A percentile compares a stretch with the other conserved stretches of the same genome.
These are phyloP conservation scores for Priceomyces haplophilus DNA, from an alignment of 805 yeast genomes.

Conservation along the genomic window DNA sequence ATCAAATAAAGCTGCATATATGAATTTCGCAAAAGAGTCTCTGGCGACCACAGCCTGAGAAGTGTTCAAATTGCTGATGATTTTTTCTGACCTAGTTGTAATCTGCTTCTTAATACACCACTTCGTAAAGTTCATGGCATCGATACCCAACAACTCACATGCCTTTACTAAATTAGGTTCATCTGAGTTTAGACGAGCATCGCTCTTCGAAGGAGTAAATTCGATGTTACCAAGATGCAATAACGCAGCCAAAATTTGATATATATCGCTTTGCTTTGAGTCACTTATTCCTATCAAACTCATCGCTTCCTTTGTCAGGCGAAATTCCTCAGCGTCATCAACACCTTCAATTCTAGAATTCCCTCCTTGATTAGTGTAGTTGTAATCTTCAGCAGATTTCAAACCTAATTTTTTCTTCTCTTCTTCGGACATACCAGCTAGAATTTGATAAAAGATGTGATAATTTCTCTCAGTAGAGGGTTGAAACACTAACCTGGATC, in stretches of 20 bases:
- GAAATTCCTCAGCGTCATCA: slow-evolving; percentile 78
- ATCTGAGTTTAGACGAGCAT: slow-evolving; percentile 77
- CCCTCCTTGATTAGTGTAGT: slow-evolving; percentile 89
- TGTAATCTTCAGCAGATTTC: slow-evolving; percentile 62
- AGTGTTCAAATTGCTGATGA: slow-evolving; percentile 75
- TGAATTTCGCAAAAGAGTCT: slow-evolving; percentile 94
- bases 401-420: slow-evolving; percentile 60
- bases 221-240: slow-evolving; percentile 92
- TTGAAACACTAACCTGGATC: slow-evolving; percentile 92
- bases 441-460: slow-evolving; percentile 88
- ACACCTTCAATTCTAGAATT: slow-evolving; percentile 66
- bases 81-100: slow-evolving; percentile 87
- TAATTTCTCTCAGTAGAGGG: slow-evolving; percentile 89
- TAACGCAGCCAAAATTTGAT: slow-evolving; percentile 79
- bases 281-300: slow-evolving; percentile 69
- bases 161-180: slow-evolving; percentile 84
- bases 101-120: slow-evolving; percentile 94
- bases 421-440: slow-evolving; percentile 64
- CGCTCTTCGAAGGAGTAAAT: slow-evolving; percentile 77
- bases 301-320: slow-evolving; percentile 73
- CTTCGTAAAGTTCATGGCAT: slow-evolving; percentile 69
- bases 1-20: slow-evolving; percentile 88
- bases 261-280: slow-evolving; percentile 62
- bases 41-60: slow-evolving; percentile 87
- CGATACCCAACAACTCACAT: slow-evolving; percentile 79